Evolutionary conservation across 257 asterid species (phyloP).

Genomic region (Salvia miltiorrhiza): DNA sequence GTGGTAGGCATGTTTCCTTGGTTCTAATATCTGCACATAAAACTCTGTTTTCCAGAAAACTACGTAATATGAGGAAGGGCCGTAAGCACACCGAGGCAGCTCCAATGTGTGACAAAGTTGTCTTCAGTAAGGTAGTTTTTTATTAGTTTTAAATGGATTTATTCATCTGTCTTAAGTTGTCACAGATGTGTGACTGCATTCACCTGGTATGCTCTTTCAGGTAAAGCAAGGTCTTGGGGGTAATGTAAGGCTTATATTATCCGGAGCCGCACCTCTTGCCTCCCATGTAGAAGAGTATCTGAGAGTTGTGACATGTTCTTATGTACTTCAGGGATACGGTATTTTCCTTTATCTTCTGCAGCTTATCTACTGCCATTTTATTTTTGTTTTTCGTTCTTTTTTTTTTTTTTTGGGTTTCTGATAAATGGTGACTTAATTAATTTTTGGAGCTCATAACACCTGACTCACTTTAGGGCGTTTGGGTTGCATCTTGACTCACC

Average conservation of each 20-base stretch:
- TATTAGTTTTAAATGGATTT: not conserved
- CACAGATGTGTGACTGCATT: conserved; percentile 17
- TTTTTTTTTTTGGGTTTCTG: not conserved
- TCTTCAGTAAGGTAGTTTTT: conserved; percentile 71
- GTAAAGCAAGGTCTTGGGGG: conserved; percentile 95
- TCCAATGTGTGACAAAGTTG: conserved; percentile 71
- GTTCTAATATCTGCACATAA: conserved; percentile 12
- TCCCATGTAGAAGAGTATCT: conserved; percentile 86
- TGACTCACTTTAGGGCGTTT: not conserved
- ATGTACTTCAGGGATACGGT: conserved; percentile 98
- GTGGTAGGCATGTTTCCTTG: not conserved
- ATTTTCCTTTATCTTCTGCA: conserved; percentile 22
- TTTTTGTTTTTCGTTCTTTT: not conserved
- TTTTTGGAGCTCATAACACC: not conserved
- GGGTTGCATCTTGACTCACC: not conserved
- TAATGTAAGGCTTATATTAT: conserved; percentile 74
- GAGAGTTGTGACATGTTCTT: conserved; percentile 73
- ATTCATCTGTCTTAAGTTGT: conserved; percentile 11
- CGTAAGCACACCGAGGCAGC: conserved; percentile 63
- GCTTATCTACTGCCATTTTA: not conserved
- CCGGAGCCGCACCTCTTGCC: conserved; percentile 99
- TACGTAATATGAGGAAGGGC: conserved; percentile 71
- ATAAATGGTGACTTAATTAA: not conserved
- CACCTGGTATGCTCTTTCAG: conserved; percentile 36
- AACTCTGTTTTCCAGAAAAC: conserved; percentile 49